Base-by-base conservation (phyloP, 441 rosid species). In the Manihot esculenta region DNA sequence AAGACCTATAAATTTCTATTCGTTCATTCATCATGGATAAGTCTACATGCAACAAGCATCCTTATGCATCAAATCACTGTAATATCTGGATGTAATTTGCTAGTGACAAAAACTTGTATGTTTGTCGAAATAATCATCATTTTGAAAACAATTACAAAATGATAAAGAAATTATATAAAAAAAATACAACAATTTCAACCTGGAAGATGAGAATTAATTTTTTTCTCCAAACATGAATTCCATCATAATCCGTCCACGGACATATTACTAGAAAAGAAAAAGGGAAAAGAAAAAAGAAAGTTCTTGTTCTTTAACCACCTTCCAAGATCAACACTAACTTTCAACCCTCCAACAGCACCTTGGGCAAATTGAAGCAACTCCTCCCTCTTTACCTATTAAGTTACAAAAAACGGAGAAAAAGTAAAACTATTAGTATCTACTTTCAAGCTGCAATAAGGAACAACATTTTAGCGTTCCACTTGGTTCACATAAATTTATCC, bases 301-400 rank as follows among this genome's bases (percentile, higher is more conserved):
- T 42, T 47, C 35, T 62, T 51, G 60, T 72, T 54, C 41, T 44
- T 57, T 35, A 66, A 73, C 69, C 74, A 96, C 99, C 99, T 93
- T 79, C 86, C 77, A 56, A 91, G 70, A 77, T 91, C 93, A 67
- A 85, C 87, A 80, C 75, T 96, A 63, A 89, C 78, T 84, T 96
- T 96, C 84, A 96, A 84, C 62, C 99, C 97, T n/a, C 96, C 77
- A 78, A 96, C 84, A 68, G 99, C 95, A 64, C 82, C 72, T 84
- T 87, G 98, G 27, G 92, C 97, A 85, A 96, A 96, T 64, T 93
- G 98, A 84, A 96, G 98, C 77, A 96, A 77, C 78, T 96, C 99
- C 80, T 96, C 99, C 63, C 89, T 86, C 86, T 96, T 96, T 74
- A 90, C 99, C 99, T 96, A 74, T n/a, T 79, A 68, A 78, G 35